A percentile compares a stretch with the other conserved stretches of the same genome.
Conservation (phyloP, 768 basidiomycete species). For the Serpula lacrymans region DNA sequence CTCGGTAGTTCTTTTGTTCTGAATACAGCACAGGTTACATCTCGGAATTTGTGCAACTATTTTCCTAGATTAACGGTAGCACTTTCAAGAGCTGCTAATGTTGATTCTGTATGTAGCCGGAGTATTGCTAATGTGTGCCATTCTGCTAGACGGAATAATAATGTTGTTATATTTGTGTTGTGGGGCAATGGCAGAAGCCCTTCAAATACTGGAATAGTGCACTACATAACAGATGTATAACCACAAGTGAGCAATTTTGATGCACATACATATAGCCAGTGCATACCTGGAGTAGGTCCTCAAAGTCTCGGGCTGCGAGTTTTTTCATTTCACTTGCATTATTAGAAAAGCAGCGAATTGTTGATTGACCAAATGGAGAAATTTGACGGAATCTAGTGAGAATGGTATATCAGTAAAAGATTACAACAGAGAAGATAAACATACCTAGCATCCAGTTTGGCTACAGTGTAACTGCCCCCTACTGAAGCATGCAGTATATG, state of each 20-base stretch:
- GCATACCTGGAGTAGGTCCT: slow-evolving; percentile 2
- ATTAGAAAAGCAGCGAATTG: neutral
- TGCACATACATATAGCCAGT: neutral
- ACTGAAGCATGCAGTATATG: no score
- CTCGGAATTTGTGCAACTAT: slow-evolving; percentile 19
- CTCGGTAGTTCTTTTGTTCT: slow-evolving; percentile 20
- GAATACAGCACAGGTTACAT: slow-evolving; percentile 20
- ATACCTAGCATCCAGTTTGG: no score
- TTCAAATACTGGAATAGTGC: slow-evolving; percentile 34
- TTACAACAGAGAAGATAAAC: neutral
- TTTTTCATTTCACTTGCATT: slow-evolving; percentile 3
- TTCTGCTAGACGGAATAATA: slow-evolving; percentile 24
- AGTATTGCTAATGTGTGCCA: slow-evolving; percentile 37
- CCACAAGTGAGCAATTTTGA: neutral
- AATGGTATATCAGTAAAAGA: neutral
- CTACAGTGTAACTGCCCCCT: no score
- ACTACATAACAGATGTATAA: slow-evolving; percentile 17
- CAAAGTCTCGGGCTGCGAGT: slow-evolving; percentile 3
- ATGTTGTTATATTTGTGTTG: slow-evolving; percentile 13
- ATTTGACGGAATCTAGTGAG: slow-evolving; percentile 5
- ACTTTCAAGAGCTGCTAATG: slow-evolving; percentile 15
- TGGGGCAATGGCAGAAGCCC: slow-evolving; percentile 28
- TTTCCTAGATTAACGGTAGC: slow-evolving; percentile 13
- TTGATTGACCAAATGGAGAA: neutral
- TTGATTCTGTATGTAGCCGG: slow-evolving; percentile 27